These are phyloP conservation scores for Trichoderma brevicompactum DNA, from an alignment of 2,329 filamentous ascomycete species.

Conservation along the genomic window DNA sequence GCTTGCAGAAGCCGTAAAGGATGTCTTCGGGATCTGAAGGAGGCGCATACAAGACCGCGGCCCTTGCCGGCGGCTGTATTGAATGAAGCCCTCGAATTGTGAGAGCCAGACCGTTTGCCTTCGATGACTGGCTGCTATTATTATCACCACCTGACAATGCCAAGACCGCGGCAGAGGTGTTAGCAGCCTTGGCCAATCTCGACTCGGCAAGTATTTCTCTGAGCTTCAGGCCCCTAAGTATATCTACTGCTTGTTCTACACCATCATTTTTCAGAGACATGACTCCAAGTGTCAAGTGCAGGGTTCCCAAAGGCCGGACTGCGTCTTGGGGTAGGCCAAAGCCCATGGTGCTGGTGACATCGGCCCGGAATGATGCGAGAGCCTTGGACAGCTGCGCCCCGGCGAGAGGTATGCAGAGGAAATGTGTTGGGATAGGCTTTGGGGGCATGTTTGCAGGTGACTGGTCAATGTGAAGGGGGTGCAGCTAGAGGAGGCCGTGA, in stretches of 20 bases:
- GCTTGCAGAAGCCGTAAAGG: slow-evolving; percentile 61
- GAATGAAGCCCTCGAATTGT: slow-evolving; percentile 60
- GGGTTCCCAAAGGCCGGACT: slow-evolving; percentile 74
- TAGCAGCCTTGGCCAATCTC: slow-evolving; percentile 24
- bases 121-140: background rate
- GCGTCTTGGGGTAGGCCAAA: slow-evolving; percentile 66
- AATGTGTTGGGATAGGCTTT: slow-evolving; percentile 66
- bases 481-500: background rate
- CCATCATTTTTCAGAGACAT: slow-evolving; percentile 69
- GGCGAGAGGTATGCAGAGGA: slow-evolving; percentile 75
- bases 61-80: slow-evolving; percentile 62
- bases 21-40: slow-evolving; percentile 58
- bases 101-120: slow-evolving; percentile 43
- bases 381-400: slow-evolving; percentile 67
- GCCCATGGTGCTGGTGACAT: slow-evolving; percentile 54
- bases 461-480: background rate
- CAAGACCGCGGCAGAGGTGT: slow-evolving; percentile 2
- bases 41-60: slow-evolving; percentile 68
- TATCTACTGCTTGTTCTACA: slow-evolving; percentile 47
- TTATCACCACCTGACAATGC: slow-evolving; percentile 23
- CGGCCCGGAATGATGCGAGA: slow-evolving; percentile 63
- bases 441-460: slow-evolving; percentile 41
- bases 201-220: slow-evolving; percentile 46
- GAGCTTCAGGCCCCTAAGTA: slow-evolving; percentile 46
- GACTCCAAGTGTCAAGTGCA: slow-evolving; percentile 86